Evolutionary conservation across 768 basidiomycete species (phyloP).

Genomic region (Melanogaster broomeanus): DNA sequence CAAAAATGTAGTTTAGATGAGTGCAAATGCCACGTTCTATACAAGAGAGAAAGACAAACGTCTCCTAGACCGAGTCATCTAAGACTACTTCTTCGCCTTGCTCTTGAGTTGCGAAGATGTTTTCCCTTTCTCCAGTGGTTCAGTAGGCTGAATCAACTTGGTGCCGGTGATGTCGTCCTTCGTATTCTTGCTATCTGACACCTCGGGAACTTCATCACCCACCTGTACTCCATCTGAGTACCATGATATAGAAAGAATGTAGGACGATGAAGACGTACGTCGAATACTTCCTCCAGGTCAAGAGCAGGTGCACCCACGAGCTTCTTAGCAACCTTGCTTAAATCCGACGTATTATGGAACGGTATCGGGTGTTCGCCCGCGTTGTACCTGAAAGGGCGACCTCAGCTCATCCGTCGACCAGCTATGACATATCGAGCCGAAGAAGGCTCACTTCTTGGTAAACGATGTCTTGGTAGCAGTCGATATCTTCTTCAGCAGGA

Average conservation of each 20-base stretch:
- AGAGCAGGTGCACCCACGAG: conserved; percentile 73
- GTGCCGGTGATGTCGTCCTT: conserved; percentile 51
- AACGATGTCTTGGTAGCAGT: conserved; percentile 80
- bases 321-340: conserved; percentile 81
- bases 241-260: not conserved
- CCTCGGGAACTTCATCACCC: conserved; percentile 47
- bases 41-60: too few species aligned
- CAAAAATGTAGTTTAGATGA: too few species aligned
- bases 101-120: not conserved
- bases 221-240: conserved; percentile 29
- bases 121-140: conserved; percentile 33
- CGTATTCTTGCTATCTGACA: conserved; percentile 50
- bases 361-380: conserved; percentile 87
- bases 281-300: conserved; percentile 91
- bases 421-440: not conserved
- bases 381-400: conserved; percentile 70
- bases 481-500: conserved; percentile 81
- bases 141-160: conserved; percentile 60
- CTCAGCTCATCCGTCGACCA: not conserved
- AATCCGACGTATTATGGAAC: conserved; percentile 85
- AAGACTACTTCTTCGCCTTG: not conserved
- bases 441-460: conserved; percentile 70
- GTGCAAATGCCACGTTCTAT: too few species aligned
- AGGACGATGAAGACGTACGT: conserved; percentile 48
- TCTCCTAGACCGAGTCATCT: too few species aligned